Conservation (phyloP, 768 basidiomycete genomes). For the Lentinula boryana region DNA sequence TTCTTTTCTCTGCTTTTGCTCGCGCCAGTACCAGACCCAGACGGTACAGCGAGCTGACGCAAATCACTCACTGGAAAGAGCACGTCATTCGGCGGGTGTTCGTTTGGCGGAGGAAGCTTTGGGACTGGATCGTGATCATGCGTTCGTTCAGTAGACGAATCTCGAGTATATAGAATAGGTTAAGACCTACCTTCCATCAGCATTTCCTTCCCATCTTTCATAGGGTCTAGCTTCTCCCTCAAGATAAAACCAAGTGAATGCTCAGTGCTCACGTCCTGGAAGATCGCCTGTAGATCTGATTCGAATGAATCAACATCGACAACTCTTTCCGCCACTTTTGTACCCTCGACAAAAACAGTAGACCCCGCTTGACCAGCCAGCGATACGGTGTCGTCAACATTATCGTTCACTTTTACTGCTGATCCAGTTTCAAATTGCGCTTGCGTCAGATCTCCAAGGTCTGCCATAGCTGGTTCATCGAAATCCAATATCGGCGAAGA, state of each 20-base stretch:
- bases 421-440: neutral
- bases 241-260: conserved; percentile 36
- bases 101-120: conserved; percentile 45
- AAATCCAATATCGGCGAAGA: neutral
- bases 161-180: neutral
- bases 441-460: neutral
- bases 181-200: conserved; percentile 50
- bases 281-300: neutral
- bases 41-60: neutral
- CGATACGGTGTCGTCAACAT: neutral
- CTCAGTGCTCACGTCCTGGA: neutral
- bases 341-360: neutral
- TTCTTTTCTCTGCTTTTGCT: neutral
- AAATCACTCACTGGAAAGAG: conserved; percentile 22
- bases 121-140: conserved; percentile 38
- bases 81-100: conserved; percentile 26
- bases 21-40: neutral
- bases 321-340: neutral
- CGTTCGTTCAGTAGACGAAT: neutral
- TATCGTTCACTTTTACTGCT: neutral
- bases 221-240: conserved; percentile 51
- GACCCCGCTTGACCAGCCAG: neutral
- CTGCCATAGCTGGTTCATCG: neutral
- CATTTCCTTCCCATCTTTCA: conserved; percentile 23
- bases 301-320: neutral